These are phyloP conservation scores for Arthrobotrys sphaeroides DNA, from an alignment of 2,329 filamentous ascomycete species.

Conservation along the genomic window DNA sequence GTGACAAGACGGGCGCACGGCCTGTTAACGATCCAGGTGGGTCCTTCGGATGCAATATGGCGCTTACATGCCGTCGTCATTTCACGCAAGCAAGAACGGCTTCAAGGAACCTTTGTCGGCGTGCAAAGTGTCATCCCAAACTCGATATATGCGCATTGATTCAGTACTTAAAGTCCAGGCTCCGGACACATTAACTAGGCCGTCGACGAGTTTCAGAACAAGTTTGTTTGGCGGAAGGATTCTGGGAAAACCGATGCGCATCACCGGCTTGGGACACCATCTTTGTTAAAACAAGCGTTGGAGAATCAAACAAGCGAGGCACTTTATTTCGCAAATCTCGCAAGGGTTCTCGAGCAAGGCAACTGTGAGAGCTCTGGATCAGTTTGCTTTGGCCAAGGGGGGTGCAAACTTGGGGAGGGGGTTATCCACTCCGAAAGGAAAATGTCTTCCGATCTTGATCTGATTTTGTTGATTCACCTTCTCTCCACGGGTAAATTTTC, in stretches of 20 bases:
- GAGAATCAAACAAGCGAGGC: conserved; percentile 48
- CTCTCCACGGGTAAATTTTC: conserved; percentile 43
- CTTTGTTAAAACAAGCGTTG: conserved; percentile 44
- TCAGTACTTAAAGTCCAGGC: conserved; percentile 14
- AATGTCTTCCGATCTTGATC: conserved; percentile 54
- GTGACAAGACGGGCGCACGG: conserved; percentile 53
- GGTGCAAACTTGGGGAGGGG: conserved; percentile 19
- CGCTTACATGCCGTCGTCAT: conserved; percentile 54
- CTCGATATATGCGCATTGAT: not conserved
- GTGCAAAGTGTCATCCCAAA: conserved; percentile 2
- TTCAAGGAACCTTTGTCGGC: conserved; percentile 16
- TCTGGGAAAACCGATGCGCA: conserved; percentile 34
- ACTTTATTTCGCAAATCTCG: conserved; percentile 47
- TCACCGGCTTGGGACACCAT: conserved; percentile 38
- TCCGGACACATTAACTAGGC: conserved; percentile 30
- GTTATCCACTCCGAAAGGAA: conserved; percentile 33
- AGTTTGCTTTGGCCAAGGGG: conserved; percentile 30
- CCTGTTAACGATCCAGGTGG: conserved; percentile 43
- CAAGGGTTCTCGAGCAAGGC: conserved; percentile 16
- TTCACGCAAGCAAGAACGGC: conserved; percentile 21
- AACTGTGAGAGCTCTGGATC: conserved; percentile 48
- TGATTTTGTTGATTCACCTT: conserved; percentile 52
- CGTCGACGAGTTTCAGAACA: conserved; percentile 42
- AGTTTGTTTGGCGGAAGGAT: conserved; percentile 32
- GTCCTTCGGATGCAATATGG: conserved; percentile 53